Evolutionary conservation across 2,329 filamentous ascomycete species (phyloP), one percentile per base, ranked within the genome.

Genomic region (Exophiala bonariae): DNA sequence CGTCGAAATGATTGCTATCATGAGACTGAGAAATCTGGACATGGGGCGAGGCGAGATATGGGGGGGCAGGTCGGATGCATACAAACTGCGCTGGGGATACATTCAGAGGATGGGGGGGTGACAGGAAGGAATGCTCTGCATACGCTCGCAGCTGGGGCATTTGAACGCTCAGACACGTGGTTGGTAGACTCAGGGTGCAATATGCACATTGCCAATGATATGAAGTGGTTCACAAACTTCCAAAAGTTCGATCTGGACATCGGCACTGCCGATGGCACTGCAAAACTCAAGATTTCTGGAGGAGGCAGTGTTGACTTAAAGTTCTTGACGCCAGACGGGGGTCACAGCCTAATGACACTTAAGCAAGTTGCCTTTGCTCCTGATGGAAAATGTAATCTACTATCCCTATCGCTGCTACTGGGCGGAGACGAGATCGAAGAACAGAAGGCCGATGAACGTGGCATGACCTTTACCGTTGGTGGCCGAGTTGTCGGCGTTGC

Each of bases 161-260:
- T 38, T 10, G 3, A 19, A n/a, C 4, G 19, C 3, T 14, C 31
- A 37, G 41, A 44, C 17, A 44, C 32, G 4, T 44, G 41, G 41
- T n/a, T 44, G n/a, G 31, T 17, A 4, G 41, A 44, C 20, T 14
- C 41, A 3, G 41, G 32, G 3, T n/a, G 14, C 13, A 44, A 44
- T 14, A 37, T 44, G 32, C 41, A 44, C 17, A 38, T 44, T 19
- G 20, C 30, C 32, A 44, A 44, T 30, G 22, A 44, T n/a, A 44
- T 4, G 3, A 44, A 44, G 28, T 44, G 41, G 41, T 44, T 44
- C 16, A 38, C 10, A 8, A 37, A 7, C 3, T 44, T 44, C 18
- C 33, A 14, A 16, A 11, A 31, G 8, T n/a, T 44, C 13, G 17
- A 37, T 17, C 3, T 44, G 17, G 14, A 44, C 11, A 37, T 44